Evolutionary conservation across 2,329 filamentous ascomycete genomes (phyloP).

Genomic region (Hortaea werneckii): DNA sequence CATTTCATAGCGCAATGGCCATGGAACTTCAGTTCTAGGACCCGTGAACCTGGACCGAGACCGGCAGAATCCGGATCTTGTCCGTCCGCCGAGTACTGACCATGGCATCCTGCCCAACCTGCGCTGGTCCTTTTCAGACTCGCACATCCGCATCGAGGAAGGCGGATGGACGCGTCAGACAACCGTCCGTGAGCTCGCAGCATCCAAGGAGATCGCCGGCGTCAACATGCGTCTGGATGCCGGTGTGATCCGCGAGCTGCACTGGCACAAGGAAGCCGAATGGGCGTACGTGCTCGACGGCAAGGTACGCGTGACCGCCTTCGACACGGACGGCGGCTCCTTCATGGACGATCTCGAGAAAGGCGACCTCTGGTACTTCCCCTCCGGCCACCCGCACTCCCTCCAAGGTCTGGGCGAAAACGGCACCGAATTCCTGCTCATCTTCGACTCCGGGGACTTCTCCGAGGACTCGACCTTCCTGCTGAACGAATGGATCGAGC

Average conservation of each 20-base stretch:
- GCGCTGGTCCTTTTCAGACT: constrained; percentile 49
- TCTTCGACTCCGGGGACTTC: constrained; percentile 52
- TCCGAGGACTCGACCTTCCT: constrained; percentile 61
- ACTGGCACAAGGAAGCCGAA: constrained; percentile 74
- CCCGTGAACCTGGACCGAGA: constrained; percentile 60
- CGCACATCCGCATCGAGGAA: constrained; percentile 47
- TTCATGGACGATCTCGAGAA: constrained; percentile 68
- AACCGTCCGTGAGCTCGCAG: constrained; percentile 53
- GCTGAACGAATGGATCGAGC: constrained; percentile 59
- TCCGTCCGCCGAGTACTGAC: constrained; percentile 64
- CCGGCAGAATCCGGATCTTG: constrained; percentile 59
- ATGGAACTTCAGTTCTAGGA: constrained; percentile 56
- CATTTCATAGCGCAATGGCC: constrained; percentile 16
- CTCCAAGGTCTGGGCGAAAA: constrained; percentile 61
- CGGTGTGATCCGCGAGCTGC: constrained; percentile 64
- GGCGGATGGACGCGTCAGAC: constrained; percentile 70
- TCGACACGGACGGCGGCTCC: constrained; percentile 65
- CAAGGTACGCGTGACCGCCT: constrained; percentile 58
- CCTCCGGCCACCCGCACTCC: constrained; percentile 65
- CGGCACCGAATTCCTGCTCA: constrained; percentile 54
- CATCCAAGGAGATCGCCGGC: constrained; percentile 60
- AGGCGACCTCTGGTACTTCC: constrained; percentile 76
- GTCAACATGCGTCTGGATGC: constrained; percentile 70
- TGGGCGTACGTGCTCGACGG: constrained; percentile 66
- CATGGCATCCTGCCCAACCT: constrained; percentile 61